phyloP scores from a whole-genome alignment of 805 yeast genomes.

The Metschnikowia drakensbergensis region DNA sequence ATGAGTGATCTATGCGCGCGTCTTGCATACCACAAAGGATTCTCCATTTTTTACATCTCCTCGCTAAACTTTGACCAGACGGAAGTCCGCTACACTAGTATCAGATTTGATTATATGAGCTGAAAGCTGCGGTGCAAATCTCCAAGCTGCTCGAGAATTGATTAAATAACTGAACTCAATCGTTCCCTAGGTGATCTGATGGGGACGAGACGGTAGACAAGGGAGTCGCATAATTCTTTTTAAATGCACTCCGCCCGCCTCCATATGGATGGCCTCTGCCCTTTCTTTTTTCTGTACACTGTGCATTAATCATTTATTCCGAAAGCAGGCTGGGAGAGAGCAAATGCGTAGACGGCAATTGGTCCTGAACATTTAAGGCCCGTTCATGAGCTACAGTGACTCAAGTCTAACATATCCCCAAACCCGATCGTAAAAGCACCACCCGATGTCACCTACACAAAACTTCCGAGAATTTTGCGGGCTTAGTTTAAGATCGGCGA shows the following conservation, averaged over 20 bases:
- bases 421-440: too few relatives aligned
- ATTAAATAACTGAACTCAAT: neutral
- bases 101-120: neutral
- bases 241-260: conserved; percentile 3
- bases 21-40: neutral
- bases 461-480: too few relatives aligned
- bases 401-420: too few relatives aligned
- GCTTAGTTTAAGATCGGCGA: neutral
- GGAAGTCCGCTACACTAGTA: neutral
- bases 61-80: neutral
- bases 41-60: neutral
- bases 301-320: neutral
- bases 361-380: neutral
- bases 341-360: neutral
- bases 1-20: conserved; percentile 7
- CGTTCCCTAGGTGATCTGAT: neutral
- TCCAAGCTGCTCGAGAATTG: neutral
- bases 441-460: too few relatives aligned
- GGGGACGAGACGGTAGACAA: neutral
- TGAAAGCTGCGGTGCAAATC: neutral
- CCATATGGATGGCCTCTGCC: neutral
- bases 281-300: conserved; percentile 2
- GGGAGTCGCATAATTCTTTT: neutral
- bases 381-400: neutral
- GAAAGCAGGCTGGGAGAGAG: neutral